Evolutionary conservation across 1,284 basidiomycete species (phyloP), one percentile per base, ranked within the genome.

Genomic region (Cystobasidiaceae sp.): DNA sequence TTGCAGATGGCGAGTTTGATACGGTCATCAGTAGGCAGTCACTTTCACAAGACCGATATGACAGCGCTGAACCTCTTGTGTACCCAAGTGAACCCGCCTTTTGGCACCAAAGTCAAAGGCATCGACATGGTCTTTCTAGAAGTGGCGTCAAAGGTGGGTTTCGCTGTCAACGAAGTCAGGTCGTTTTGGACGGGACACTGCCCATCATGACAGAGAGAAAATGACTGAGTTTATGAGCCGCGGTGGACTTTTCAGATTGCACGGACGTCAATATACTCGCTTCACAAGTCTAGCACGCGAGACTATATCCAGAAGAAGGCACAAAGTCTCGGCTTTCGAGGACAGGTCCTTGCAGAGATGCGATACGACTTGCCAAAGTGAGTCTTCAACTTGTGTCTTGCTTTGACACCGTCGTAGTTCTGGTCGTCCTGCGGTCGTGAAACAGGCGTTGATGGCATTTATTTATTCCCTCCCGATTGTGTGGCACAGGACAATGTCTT

Each of bases 121-220:
- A 73, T 74, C 49, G 73, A 74, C 56, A 73, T 72, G 63, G 69
- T 71, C n/a, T 74, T 74, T 54, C 67, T 74, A 15, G 70, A 72
- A 43, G 23, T 67, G 9, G 73, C 72, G 9, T 72, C 70, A 45
- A 25, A 69, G 44, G 71, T 71, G 21, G 6, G 48, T 13, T 13
- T n/a, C n/a, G n/a, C n/a, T n/a, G n/a, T n/a, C n/a, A n/a, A n/a
- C n/a, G n/a, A n/a, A n/a, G n/a, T n/a, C n/a, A n/a, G n/a, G n/a
- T n/a, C n/a, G n/a, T n/a, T n/a, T n/a, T n/a, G n/a, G n/a, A n/a
- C n/a, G n/a, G n/a, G n/a, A n/a, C n/a, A n/a, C n/a, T n/a, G n/a
- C n/a, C n/a, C n/a, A n/a, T n/a, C n/a, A n/a, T n/a, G n/a, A n/a
- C n/a, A n/a, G n/a, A n/a, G n/a, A n/a, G n/a, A n/a, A n/a, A n/a